Evolutionary conservation across 768 basidiomycete species (phyloP), one percentile per base, ranked within the genome.

Genomic region (Trametes cubensis): DNA sequence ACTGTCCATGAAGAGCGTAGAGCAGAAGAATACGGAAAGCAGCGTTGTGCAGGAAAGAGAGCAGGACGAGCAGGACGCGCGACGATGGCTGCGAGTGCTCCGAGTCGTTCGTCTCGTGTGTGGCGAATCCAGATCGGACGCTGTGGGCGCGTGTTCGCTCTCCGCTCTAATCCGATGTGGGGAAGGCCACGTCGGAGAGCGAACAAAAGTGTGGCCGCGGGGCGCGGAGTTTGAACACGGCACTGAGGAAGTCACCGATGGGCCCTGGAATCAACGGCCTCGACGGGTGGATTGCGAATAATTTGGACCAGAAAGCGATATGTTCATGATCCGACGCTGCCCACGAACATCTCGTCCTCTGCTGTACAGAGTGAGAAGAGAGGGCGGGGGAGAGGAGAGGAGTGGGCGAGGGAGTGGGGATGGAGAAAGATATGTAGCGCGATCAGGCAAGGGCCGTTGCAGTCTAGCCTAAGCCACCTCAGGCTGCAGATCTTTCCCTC

Each of bases 1-100:
- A 59, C 73, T 71, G 63, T 88, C 84, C 85, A 85, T 86, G 62
- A 57, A 41, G 26, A 46, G 23, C 25, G 28, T 7, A 52, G 28
- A 41, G 39, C n/a, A 51, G 23, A 6, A 46, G 42, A 54, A 42
- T 23, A 18, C 6, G 26, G 53, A 30, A 23, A 23, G 39, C 20
- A 26, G 38, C 18, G 8, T 34, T 17, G n/a, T 21, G 47, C n/a
- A 25, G 20, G 42, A 26, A n/a, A 13, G 18, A 14, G 30, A 7
- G 40, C n/a, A 51, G 6, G 50, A n/a, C 30, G 41, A 41, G 48
- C 38, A 39, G 23, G 30, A 47, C 18, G 47, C 8, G 45, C 25
- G 52, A 54, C 51, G 59, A 46, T 47, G 52, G 42, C 34, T 42
- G 41, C 26, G 45, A 60, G 30, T 21, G 45, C 34, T 34, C 34